Conservation (phyloP, 257 asterid genomes). For the Galeopsis tetrahit region DNA sequence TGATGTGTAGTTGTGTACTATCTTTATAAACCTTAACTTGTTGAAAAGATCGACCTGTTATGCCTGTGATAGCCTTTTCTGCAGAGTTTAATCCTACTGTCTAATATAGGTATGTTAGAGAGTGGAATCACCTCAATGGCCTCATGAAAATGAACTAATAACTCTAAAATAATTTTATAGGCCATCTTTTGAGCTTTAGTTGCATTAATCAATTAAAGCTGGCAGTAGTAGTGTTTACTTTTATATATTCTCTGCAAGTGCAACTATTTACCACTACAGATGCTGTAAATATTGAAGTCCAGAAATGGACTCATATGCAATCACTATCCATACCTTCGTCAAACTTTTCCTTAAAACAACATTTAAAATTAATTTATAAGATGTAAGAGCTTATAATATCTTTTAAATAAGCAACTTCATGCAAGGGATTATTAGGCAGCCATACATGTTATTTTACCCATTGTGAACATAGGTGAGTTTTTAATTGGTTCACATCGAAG, state of each 20-base stretch:
- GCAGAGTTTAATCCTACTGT: neutral
- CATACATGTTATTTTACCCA: conserved; percentile 18
- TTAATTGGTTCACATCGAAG: neutral
- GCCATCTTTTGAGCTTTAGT: neutral
- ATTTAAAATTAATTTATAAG: neutral
- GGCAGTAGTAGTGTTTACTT: no score
- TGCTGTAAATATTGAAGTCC: neutral
- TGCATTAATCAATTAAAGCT: no score
- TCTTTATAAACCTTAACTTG: neutral
- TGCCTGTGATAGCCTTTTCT: conserved; percentile 1
- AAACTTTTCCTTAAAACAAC: neutral
- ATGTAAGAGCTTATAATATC: neutral
- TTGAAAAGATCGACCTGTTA: conserved; percentile 5
- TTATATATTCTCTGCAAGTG: no score
- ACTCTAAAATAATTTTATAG: neutral
- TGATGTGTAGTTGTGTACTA: neutral
- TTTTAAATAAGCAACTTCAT: neutral
- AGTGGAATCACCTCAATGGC: conserved; percentile 3
- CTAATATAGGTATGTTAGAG: neutral
- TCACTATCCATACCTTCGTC: neutral
- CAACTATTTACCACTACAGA: no score
- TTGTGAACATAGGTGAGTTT: neutral
- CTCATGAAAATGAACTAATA: neutral
- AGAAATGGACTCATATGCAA: neutral
- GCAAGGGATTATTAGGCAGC: neutral